Evolutionary conservation across 2,329 filamentous ascomycete species (phyloP).

Genomic region (Neofusicoccum cordaticola): DNA sequence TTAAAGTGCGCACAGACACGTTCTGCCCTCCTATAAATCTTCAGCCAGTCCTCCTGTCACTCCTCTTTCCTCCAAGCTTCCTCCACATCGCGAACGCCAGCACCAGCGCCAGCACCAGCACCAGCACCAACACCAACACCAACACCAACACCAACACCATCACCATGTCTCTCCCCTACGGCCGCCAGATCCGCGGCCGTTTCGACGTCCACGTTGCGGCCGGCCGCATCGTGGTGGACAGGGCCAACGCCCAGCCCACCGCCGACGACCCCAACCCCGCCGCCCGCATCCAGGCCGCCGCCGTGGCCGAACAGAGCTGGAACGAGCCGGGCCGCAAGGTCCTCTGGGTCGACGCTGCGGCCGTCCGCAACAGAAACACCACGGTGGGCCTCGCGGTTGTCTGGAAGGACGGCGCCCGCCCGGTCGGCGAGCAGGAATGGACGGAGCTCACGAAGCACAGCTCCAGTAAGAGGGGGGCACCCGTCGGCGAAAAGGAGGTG

Average conservation of each 20-base stretch:
- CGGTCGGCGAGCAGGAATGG: neutral
- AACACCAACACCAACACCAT: neutral
- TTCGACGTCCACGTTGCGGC: no score
- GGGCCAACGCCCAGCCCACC: neutral
- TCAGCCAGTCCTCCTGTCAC: no score
- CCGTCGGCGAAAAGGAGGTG: no score
- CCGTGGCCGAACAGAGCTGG: neutral
- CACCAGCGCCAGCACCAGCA: no score
- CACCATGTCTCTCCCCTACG: neutral
- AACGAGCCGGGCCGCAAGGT: neutral
- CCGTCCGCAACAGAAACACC: no score
- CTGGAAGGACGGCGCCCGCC: neutral
- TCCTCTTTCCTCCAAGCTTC: no score
- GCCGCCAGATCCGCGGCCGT: neutral
- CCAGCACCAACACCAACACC: neutral
- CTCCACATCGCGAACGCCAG: no score
- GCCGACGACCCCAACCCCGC: neutral
- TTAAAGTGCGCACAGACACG: no score
- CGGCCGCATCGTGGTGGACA: no score
- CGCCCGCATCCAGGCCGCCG: neutral
- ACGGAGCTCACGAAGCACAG: neutral
- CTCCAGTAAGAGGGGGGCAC: no score
- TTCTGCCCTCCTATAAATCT: no score
- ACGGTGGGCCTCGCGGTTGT: neutral
- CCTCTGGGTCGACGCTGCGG: neutral